Evolutionary conservation across 805 yeast genomes (phyloP), one percentile per base, ranked within the genome.

Genomic region (Torulaspora indica): DNA sequence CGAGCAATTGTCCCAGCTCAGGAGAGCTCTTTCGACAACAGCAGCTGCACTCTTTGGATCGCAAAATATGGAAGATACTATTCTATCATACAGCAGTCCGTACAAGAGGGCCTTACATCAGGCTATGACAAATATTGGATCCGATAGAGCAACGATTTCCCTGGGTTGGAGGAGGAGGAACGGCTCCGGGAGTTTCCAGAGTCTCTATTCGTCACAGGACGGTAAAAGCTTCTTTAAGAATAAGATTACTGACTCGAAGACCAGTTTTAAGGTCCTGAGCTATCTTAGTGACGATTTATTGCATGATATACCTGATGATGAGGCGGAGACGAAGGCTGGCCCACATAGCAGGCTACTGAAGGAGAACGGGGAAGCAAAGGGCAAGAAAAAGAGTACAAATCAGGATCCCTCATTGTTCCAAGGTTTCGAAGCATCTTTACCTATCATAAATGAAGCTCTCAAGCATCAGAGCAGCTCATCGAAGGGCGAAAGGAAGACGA

Each of bases 211-310:
- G n/a, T 63, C 54, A 13, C 42, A 38, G 6, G 59, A 48, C 47
- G 68, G 57, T 52, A 67, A 61, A 55, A 73, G 54, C 38, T 69
- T 52, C 58, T 74, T 64, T 66, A 69, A 57, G 54, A 67, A 59
- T 58, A 68, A 52, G 22, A 58, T 60, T 43, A 55, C 58, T 13
- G 49, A 55, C 39, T 60, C 70, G 2, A 74, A 70, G 48, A 64
- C 72, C 14, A 71, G 72, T 8, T 75, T 69, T 42, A 71, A 74
- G 49, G 76, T 77, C 23, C 64, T 78, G 43, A 70, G 76, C 24
- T 66, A 72, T 40, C 68, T 83, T n/a, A 75, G 85, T 13, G 85
- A 80, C 51, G 85, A 81, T 28, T 54, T 83, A 49, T 66, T 85
- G 27, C 58, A 64, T 6, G 78, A 80, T 40, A 63, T 81, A 13